Conservation (phyloP, 306 rosid species). For the Comarum palustre region DNA sequence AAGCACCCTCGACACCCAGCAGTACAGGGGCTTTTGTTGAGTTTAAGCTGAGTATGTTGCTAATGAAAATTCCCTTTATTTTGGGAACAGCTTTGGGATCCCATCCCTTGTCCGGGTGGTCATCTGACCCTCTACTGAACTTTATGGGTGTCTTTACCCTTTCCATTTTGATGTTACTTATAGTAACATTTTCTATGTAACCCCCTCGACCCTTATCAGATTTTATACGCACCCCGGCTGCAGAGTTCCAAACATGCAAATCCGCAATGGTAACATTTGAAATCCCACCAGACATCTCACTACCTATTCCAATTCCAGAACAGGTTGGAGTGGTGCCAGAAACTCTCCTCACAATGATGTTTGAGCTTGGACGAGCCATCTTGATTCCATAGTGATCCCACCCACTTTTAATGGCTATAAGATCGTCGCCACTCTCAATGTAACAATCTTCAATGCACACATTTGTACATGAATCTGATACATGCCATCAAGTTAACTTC, state of each 20-base stretch:
- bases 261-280: slow-evolving; percentile 67
- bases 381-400: slow-evolving; percentile 95
- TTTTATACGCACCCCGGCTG: slow-evolving; percentile 78
- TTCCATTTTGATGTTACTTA: slow-evolving; percentile 61
- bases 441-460: slow-evolving; percentile 92
- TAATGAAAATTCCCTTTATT: slow-evolving; percentile 55
- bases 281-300: slow-evolving; percentile 96
- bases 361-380: slow-evolving; percentile 66
- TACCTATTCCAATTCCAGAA: slow-evolving; percentile 94
- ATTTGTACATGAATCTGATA: slow-evolving; percentile 71
- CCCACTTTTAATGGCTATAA: slow-evolving; percentile 90
- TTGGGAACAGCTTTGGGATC: slow-evolving; percentile 84
- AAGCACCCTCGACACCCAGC: slow-evolving; percentile 60
- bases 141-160: slow-evolving; percentile 80
- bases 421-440: slow-evolving; percentile 95
- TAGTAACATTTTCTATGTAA: slow-evolving; percentile 54
- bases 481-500: slow-evolving; percentile 18
- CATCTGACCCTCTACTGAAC: slow-evolving; percentile 85
- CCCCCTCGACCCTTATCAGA: slow-evolving; percentile 93
- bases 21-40: slow-evolving; percentile 71
- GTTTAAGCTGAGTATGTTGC: slow-evolving; percentile 61
- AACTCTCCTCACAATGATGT: slow-evolving; percentile 74
- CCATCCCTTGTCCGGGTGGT: slow-evolving; percentile 90
- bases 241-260: slow-evolving; percentile 86
- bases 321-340: slow-evolving; percentile 95